Conservation (phyloP, 345 rosid genomes). For the Anacardium occidentale region DNA sequence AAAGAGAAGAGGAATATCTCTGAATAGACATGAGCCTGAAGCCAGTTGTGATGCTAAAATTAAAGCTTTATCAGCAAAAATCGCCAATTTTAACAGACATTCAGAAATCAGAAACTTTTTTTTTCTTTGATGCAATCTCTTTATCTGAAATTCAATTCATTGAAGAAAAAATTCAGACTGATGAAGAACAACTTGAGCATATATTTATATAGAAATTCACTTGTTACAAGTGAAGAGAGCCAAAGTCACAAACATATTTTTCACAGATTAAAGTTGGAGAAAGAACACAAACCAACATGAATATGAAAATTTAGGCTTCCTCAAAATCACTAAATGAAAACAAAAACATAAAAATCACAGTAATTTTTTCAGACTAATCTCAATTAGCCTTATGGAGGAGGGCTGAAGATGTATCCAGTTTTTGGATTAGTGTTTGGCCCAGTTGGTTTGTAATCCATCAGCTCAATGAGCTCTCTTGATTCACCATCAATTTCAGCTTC, state of each 20-base stretch:
- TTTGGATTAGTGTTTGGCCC: conserved; percentile 49
- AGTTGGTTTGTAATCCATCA: conserved; percentile 49
- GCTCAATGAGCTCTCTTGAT: conserved; percentile 36
- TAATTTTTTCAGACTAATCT: not conserved
- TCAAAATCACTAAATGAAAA: not conserved
- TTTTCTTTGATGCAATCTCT: not conserved
- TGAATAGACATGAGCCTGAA: not conserved
- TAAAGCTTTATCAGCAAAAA: not conserved
- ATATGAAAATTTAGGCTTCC: not conserved
- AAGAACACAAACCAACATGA: conserved; percentile 5
- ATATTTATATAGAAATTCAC: not conserved
- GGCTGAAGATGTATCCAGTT: conserved; percentile 35
- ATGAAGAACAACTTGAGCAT: not conserved
- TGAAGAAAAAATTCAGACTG: not conserved
- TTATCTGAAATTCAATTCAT: not conserved
- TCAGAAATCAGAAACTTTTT: no score
- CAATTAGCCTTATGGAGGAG: conserved; percentile 37
- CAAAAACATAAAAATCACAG: not conserved
- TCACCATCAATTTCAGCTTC: conserved; percentile 29
- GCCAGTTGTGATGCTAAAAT: not conserved
- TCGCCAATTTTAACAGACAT: not conserved
- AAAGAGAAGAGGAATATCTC: no score
- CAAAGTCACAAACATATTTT: not conserved
- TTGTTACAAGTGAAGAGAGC: not conserved
- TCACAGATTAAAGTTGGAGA: not conserved